Base-by-base conservation (phyloP, 768 basidiomycete genomes). In the Pleurotus tuber-regium region DNA sequence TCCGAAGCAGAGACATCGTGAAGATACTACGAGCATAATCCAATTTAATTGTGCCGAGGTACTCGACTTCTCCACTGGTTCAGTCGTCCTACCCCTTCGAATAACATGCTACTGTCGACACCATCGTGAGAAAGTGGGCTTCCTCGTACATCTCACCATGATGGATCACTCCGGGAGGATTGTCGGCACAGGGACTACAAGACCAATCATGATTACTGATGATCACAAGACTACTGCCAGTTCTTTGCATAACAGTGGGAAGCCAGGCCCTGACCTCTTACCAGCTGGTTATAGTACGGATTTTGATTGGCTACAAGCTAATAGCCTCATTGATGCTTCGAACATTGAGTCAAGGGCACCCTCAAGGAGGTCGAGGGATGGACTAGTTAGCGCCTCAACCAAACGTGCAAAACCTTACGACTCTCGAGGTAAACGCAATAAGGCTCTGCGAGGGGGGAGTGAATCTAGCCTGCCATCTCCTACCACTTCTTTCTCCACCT, bases 101-200 rank as follows among this genome's bases (percentile, higher is more conserved):
- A 92, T 99, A 54, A 96, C 96, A 5, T 99, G 97, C 69, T 99
- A 99, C 66, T 98, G 97, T 59, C 86, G 96, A 46, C 97, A 98
- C 75, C 96, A 99, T 70, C 87, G 92, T 54, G 97, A 99, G 71
- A 98, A 97, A 70, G 75, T 87, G 30, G 97, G 97, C 2, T 98
- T 98, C 69, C 86, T 88, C 63, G 84, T 98, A 53, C 86, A 89
- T 58, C 88, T 98, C 65, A 83, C 84, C 16, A 80, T 99, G 76
- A 79, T 84, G 64, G 91, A 97, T 59, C 73, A 84, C 59, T 73
- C 71, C 21, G 95, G 94, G 2, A 80, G 87, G 18, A 68, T 92
- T 42, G 83, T 98, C 48, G 95, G 91, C 11, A 77, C 80, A 6
- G 93, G 92, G 4, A 79, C 75, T 49, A 90, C 93, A 1, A 82